phyloP scores from a whole-genome alignment of 2,329 filamentous ascomycete species.

The Talaromyces rugulosus region DNA sequence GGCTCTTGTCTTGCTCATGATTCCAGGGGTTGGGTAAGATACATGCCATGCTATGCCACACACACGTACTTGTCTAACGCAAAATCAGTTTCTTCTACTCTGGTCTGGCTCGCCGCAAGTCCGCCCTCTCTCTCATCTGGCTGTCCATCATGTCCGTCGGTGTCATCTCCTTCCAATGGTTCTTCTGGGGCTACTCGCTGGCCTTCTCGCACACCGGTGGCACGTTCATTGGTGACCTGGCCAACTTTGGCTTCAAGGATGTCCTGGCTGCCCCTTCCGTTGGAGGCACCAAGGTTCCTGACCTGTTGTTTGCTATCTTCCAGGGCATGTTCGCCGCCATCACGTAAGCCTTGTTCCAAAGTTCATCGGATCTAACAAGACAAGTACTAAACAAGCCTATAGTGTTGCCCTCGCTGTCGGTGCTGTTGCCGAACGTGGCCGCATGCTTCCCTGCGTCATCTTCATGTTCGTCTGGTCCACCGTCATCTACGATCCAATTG shows the following conservation, averaged over 20 bases:
- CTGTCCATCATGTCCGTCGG: slow-evolving; percentile 76
- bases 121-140: slow-evolving; percentile 80
- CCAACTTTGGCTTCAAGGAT: slow-evolving; percentile 74
- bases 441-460: slow-evolving; percentile 81
- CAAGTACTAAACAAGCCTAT: slow-evolving; percentile 4
- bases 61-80: slow-evolving; percentile 12
- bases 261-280: slow-evolving; percentile 73
- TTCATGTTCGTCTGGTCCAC: slow-evolving; percentile 95
- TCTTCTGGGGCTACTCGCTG: slow-evolving; percentile 88
- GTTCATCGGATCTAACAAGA: not conserved
- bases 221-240: slow-evolving; percentile 70
- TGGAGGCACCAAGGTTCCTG: slow-evolving; percentile 68
- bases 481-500: slow-evolving; percentile 85
- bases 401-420: slow-evolving; percentile 79
- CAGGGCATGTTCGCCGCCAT: slow-evolving; percentile 61
- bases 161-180: slow-evolving; percentile 86
- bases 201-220: slow-evolving; percentile 75
- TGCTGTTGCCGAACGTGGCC: slow-evolving; percentile 79
- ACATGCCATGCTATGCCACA: slow-evolving; percentile 1
- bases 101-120: slow-evolving; percentile 82
- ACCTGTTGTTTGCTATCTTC: slow-evolving; percentile 80
- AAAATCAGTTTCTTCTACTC: slow-evolving; percentile 77
- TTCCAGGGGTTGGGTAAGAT: slow-evolving; percentile 72
- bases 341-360: slow-evolving; percentile 57
- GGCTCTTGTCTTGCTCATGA: slow-evolving; percentile 84